Evolutionary conservation across 2,329 filamentous ascomycete genomes (phyloP).

Genomic region (Hyphodiscus sp.): DNA sequence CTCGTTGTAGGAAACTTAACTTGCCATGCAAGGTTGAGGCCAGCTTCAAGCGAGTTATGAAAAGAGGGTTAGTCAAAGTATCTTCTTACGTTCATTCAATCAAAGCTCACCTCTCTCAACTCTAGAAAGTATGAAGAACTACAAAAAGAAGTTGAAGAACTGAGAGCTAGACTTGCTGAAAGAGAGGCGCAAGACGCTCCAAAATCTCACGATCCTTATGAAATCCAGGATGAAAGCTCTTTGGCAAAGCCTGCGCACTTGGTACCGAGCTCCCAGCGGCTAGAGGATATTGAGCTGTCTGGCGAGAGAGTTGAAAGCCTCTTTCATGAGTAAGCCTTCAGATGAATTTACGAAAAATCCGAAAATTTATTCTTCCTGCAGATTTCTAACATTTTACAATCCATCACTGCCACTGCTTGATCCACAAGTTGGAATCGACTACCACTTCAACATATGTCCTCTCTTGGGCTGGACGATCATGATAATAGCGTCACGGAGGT

Average conservation of each 20-base stretch:
- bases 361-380: not conserved
- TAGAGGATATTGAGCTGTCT: not conserved
- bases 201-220: not conserved
- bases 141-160: not conserved
- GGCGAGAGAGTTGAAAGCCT: not conserved
- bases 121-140: not conserved
- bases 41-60: not conserved
- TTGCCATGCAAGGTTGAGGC: not conserved
- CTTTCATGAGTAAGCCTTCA: not conserved
- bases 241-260: not conserved
- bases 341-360: not conserved
- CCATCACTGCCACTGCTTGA: constrained; percentile 47
- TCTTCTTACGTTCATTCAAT: not conserved
- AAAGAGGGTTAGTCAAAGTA: not conserved
- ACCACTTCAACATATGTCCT: constrained; percentile 52
- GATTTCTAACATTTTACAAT: not conserved
- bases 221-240: not conserved
- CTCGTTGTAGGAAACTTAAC: not conserved
- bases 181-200: not conserved
- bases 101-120: not conserved
- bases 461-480: constrained; percentile 65
- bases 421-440: constrained; percentile 43
- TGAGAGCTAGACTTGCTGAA: not conserved
- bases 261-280: not conserved
- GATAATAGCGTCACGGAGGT: constrained; percentile 54